phyloP scores from a whole-genome alignment of 495 filamentous ascomycete genomes.

The Bacidia rubella region DNA sequence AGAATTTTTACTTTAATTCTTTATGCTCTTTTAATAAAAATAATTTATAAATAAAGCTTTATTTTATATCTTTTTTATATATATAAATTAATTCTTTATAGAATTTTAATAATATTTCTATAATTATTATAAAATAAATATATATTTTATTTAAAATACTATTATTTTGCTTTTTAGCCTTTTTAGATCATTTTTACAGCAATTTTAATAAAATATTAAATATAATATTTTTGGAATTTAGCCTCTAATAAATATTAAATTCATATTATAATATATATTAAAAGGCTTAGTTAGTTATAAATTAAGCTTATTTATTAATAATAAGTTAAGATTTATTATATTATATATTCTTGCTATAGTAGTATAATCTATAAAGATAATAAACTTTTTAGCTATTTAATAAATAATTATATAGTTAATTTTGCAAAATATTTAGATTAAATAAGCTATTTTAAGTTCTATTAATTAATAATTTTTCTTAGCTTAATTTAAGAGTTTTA shows the following conservation, averaged over 20 bases:
- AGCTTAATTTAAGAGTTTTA: not conserved
- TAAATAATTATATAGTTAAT: slow-evolving; percentile 1
- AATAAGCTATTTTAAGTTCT: not conserved
- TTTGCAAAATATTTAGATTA: not conserved
- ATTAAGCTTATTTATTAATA: not conserved
- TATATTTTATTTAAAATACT: not conserved
- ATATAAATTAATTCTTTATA: not conserved
- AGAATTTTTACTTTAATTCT: not conserved
- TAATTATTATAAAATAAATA: not conserved
- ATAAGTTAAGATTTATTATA: not conserved
- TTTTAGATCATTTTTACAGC: not conserved
- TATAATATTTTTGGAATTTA: not conserved
- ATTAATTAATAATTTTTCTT: slow-evolving; percentile 1
- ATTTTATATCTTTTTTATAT: not conserved
- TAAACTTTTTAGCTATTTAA: not conserved
- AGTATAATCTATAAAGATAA: not conserved
- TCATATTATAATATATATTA: not conserved
- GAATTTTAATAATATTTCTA: not conserved
- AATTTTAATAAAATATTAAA: not conserved
- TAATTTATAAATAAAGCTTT: not conserved
- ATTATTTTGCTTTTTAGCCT: not conserved
- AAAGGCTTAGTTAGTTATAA: not conserved
- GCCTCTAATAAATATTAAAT: not conserved
- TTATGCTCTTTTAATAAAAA: not conserved
- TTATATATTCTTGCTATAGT: not conserved